Evolutionary conservation across 768 basidiomycete species (phyloP), one percentile per base, ranked within the genome.

Genomic region (Lactifluus piperatus): DNA sequence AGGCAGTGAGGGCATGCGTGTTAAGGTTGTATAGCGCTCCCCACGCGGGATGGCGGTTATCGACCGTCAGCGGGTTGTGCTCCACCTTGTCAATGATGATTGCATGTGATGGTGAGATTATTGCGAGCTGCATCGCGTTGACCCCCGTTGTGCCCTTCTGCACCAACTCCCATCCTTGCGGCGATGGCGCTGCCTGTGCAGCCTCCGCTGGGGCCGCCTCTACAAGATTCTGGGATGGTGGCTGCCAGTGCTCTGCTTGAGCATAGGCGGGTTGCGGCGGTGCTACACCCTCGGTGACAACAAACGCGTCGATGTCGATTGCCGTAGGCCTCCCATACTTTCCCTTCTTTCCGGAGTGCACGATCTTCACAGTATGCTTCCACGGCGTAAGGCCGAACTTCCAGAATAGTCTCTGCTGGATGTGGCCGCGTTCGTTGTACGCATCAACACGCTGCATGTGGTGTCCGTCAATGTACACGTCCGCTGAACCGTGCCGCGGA

Each of bases 51-150:
- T 89, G 89, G 0, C 85, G 84, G 16, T 30, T 22, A 62, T 79
- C 71, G 67, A 90, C 75, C 1, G 81, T 79, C 51, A 90, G 72
- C 32, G 88, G 89, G 66, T 92, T 91, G 70, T 91, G 88, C 68
- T 90, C 88, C 26, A 90, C 88, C 71, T 91, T 91, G 78, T 92
- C 89, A 39, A 92, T 68, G 50, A 92, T 77, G 62, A 91, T 70
- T 16, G 81, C 88, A 64, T 88, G 86, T 9, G 79, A 81, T 16
- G 79, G 66, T 4, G 88, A 91, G 62, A 91, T 76, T 58, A 91
- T 71, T 6, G 75, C 74, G 57, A 91, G 68, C 68, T 91, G 88
- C 88, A 90, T 90, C 3, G 88, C 89, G 57, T 81, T 74, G 13
- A 91, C 85, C 16, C 89, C 89, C 14, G 86, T 89, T 18, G 80